Percentiles rank a stretch among this genome's conserved stretches.
Evolutionary conservation across 2,329 filamentous ascomycete species (phyloP).

Genomic region (Sclerotinia glacialis): DNA sequence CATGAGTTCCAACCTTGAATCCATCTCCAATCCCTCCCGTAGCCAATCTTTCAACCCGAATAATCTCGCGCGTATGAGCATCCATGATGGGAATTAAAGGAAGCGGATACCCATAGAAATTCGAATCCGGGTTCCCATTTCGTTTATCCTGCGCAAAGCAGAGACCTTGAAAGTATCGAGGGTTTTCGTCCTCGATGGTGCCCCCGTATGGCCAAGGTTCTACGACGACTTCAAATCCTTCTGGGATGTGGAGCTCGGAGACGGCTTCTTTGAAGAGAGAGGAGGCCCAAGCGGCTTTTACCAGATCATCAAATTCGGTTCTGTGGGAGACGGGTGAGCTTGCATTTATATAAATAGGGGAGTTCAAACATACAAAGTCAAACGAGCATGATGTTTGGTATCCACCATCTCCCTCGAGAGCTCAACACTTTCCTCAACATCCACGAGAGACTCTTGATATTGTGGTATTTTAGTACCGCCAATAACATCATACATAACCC

Average conservation of each 20-base stretch:
- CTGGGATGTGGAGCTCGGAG: slow-evolving; percentile 47
- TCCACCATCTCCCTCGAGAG: slow-evolving; percentile 47
- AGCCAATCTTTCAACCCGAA: slow-evolving; percentile 49
- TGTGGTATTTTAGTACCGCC: slow-evolving; percentile 49
- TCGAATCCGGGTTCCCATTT: slow-evolving; percentile 34
- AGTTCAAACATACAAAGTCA: slow-evolving; percentile 45
- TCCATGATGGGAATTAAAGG: slow-evolving; percentile 50
- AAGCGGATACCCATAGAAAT: slow-evolving; percentile 52
- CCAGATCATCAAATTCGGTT: slow-evolving; percentile 3
- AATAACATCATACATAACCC: slow-evolving; percentile 57
- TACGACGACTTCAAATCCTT: slow-evolving; percentile 53
- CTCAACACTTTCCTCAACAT: slow-evolving; percentile 45
- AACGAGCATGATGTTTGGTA: slow-evolving; percentile 47
- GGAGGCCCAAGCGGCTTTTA: neutral
- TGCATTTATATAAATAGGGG: accelerated
- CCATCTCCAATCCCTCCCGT: slow-evolving; percentile 42
- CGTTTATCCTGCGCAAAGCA: slow-evolving; percentile 50
- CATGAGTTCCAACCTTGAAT: slow-evolving; percentile 44
- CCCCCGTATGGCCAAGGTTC: slow-evolving; percentile 57
- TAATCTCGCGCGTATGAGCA: slow-evolving; percentile 45
- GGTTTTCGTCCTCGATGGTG: slow-evolving; percentile 42
- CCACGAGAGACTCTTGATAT: slow-evolving; percentile 54
- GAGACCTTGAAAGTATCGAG: slow-evolving; percentile 53
- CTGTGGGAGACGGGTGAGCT: neutral
- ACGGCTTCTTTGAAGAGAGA: slow-evolving; percentile 6